These are phyloP conservation scores for Pseudophaeomoniella oleicola DNA, from an alignment of 2,329 filamentous ascomycete genomes.

Conservation along the genomic window DNA sequence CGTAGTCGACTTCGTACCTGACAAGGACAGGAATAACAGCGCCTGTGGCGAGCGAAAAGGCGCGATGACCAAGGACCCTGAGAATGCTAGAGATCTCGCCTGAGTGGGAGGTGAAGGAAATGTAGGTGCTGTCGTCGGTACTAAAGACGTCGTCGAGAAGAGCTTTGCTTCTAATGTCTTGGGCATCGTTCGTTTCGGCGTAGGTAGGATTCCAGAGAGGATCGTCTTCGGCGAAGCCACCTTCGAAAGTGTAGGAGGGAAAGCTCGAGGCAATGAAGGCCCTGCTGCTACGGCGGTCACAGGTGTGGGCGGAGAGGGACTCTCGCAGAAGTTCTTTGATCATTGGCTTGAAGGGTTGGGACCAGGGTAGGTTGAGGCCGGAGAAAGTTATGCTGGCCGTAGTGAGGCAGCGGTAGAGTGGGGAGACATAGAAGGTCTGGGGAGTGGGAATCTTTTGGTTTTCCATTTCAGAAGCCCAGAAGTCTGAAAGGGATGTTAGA, in stretches of 20 bases:
- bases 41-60: slow-evolving; percentile 33
- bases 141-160: slow-evolving; percentile 40
- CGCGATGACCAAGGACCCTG: slow-evolving; percentile 28
- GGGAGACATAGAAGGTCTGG: slow-evolving; percentile 41
- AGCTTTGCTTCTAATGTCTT: slow-evolving; percentile 29
- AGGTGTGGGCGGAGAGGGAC: slow-evolving; percentile 46
- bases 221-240: slow-evolving; percentile 39
- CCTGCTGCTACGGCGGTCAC: slow-evolving; percentile 38
- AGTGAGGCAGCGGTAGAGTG: slow-evolving; percentile 41
- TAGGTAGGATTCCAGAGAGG: slow-evolving; percentile 33
- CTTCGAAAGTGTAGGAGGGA: slow-evolving; percentile 36
- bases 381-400: slow-evolving; percentile 42
- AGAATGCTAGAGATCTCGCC: slow-evolving; percentile 43
- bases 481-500: slow-evolving; percentile 14
- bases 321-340: slow-evolving; percentile 47
- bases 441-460: slow-evolving; percentile 35
- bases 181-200: slow-evolving; percentile 33
- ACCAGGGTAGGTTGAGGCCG: slow-evolving; percentile 28
- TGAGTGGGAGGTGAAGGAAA: slow-evolving; percentile 45
- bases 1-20: slow-evolving; percentile 20
- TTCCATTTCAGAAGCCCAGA: slow-evolving; percentile 35
- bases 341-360: slow-evolving; percentile 34
- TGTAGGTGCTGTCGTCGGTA: slow-evolving; percentile 28
- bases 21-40: slow-evolving; percentile 37
- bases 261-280: slow-evolving; percentile 33